These are phyloP conservation scores for Colletotrichum sp. DNA, from an alignment of 2,329 filamentous ascomycete genomes.

Conservation along the genomic window DNA sequence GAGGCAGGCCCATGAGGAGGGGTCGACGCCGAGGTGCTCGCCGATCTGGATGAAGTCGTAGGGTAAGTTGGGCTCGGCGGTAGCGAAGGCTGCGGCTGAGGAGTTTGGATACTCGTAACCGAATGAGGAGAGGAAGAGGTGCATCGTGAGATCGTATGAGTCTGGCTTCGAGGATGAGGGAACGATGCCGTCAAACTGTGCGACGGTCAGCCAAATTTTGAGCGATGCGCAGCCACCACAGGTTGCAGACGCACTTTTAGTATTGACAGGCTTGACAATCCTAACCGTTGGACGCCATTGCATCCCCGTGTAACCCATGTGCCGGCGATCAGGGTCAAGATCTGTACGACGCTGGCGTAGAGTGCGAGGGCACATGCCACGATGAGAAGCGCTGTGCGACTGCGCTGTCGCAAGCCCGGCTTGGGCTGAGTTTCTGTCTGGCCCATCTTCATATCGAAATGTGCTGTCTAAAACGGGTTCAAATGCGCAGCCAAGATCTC, in stretches of 20 bases:
- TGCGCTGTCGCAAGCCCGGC: not conserved
- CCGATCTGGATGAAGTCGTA: constrained; percentile 9
- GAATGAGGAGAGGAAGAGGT: constrained; percentile 13
- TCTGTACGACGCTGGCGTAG: not conserved
- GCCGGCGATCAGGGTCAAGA: constrained; percentile 7
- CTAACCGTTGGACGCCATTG: not conserved
- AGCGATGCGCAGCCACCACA: too few species aligned
- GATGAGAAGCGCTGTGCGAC: not conserved
- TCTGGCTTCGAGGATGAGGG: not conserved
- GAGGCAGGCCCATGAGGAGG: constrained; percentile 15
- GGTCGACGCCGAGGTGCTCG: not conserved
- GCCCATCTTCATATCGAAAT: not conserved
- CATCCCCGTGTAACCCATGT: not conserved
- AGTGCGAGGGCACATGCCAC: not conserved
- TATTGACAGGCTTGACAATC: constrained; percentile 1
- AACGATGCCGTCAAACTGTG: constrained; percentile 19
- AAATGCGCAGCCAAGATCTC: not conserved
- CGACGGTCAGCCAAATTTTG: not conserved
- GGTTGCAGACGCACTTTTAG: not conserved
- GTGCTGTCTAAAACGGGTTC: not conserved
- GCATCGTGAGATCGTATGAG: constrained; percentile 15
- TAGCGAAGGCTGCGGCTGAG: not conserved
- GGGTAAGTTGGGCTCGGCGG: not conserved
- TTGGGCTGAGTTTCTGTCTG: not conserved
- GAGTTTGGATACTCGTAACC: constrained; percentile 16